These are phyloP conservation scores for Melocanna baccifera DNA, from an alignment of 176 grass and related monocot species.

Conservation along the genomic window DNA sequence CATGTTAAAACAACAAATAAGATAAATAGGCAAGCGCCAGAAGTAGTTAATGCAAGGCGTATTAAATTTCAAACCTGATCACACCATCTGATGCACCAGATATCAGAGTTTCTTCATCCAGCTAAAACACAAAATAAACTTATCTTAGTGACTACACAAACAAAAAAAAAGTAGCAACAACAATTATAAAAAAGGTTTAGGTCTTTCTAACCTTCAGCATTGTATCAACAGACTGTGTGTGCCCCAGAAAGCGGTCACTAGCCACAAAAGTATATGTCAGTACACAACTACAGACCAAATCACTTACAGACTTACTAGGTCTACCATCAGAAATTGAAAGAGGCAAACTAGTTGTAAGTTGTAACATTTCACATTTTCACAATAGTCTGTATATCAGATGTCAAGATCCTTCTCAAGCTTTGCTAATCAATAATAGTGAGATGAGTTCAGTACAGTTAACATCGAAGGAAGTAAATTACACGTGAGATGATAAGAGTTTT, in stretches of 20 bases:
- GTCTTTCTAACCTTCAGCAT: constrained; percentile 69
- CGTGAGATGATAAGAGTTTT: not conserved
- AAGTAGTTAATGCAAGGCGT: constrained; percentile 11
- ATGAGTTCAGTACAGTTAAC: not conserved
- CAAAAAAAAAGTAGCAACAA: not conserved
- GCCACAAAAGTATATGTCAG: constrained; percentile 32
- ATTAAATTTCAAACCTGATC: constrained; percentile 58
- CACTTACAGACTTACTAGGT: not conserved
- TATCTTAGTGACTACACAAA: not conserved
- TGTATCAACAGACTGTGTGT: constrained; percentile 80
- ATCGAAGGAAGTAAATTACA: not conserved
- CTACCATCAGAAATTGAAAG: not conserved
- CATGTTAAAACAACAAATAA: not conserved
- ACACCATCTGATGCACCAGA: constrained; percentile 87
- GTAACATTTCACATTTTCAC: not conserved
- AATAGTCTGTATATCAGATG: not conserved
- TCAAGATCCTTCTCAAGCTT: constrained; percentile 1
- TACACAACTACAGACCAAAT: not conserved
- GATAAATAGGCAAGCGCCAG: not conserved
- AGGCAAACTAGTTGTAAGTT: constrained; percentile 6
- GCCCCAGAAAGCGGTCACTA: constrained; percentile 95
- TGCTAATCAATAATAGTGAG: not conserved
- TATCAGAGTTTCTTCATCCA: constrained; percentile 91
- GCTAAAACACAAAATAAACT: constrained; percentile 44
- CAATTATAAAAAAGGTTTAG: not conserved